These are phyloP conservation scores for Inga oerstediana DNA, from an alignment of 306 rosid species.

Conservation along the genomic window DNA sequence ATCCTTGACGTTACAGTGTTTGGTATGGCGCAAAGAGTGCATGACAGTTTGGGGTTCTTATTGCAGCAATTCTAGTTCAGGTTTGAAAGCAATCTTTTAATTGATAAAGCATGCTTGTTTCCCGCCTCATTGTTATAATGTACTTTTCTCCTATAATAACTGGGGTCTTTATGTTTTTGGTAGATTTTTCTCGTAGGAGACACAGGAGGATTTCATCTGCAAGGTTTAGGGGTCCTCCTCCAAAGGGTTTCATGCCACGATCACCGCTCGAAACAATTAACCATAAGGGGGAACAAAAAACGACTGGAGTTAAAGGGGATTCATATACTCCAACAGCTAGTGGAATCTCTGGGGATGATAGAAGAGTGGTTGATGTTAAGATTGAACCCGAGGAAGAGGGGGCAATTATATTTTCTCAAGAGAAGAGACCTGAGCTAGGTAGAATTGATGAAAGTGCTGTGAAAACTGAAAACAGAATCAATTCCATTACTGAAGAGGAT, in stretches of 20 bases:
- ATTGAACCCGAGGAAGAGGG: constrained; percentile 39
- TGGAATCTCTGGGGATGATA: constrained; percentile 33
- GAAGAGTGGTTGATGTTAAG: constrained; percentile 39
- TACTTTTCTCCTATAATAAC: constrained; percentile 9
- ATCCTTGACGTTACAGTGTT: constrained; percentile 52
- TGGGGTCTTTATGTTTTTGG: constrained; percentile 19
- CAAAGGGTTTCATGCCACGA: constrained; percentile 64
- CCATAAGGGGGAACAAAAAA: constrained; percentile 46
- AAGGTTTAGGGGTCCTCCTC: constrained; percentile 51
- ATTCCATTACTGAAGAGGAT: constrained; percentile 43
- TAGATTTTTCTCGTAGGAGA: constrained; percentile 74
- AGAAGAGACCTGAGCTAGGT: constrained; percentile 43
- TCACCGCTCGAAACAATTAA: constrained; percentile 38
- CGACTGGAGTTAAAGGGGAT: constrained; percentile 49
- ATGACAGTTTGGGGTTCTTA: constrained; percentile 47
- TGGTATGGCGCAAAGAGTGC: constrained; percentile 50
- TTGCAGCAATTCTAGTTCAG: constrained; percentile 60
- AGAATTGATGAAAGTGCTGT: constrained; percentile 37
- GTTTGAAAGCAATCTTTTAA: constrained; percentile 42
- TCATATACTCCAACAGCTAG: constrained; percentile 50
- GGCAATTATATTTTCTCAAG: constrained; percentile 40
- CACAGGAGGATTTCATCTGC: constrained; percentile 54
- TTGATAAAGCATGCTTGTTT: background rate
- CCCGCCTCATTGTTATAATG: constrained; percentile 1
- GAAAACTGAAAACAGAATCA: constrained; percentile 38